A percentile compares a stretch with the other conserved stretches of the same genome.
phyloP scores from a whole-genome alignment of 805 yeast species.

The Lipomyces kockii region DNA sequence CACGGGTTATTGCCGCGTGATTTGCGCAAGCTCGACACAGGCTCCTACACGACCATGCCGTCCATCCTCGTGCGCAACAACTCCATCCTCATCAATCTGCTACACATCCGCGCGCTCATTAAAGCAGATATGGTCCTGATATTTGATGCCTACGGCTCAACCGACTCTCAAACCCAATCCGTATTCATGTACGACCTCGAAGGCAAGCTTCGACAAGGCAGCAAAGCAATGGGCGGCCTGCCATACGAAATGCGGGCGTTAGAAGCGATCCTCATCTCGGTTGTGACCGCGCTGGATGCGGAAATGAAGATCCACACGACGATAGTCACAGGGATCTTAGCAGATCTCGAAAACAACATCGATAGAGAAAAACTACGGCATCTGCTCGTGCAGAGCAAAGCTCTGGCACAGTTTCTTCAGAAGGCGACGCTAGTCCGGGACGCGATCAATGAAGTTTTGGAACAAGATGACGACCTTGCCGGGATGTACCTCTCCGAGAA shows the following conservation, averaged over 20 bases:
- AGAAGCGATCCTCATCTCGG: conserved; percentile 83
- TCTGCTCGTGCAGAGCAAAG: conserved; percentile 81
- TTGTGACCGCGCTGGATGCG: conserved; percentile 73
- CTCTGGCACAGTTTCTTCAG: conserved; percentile 79
- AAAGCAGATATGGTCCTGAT: conserved; percentile 77
- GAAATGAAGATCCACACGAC: conserved; percentile 87
- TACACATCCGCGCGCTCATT: conserved; percentile 89
- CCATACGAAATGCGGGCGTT: conserved; percentile 92
- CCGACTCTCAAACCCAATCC: conserved; percentile 69
- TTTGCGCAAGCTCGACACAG: conserved; percentile 82
- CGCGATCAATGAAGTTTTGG: conserved; percentile 80
- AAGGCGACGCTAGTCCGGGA: conserved; percentile 83
- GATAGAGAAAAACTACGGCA: conserved; percentile 79
- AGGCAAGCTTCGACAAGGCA: conserved; percentile 57
- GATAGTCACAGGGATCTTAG: conserved; percentile 71
- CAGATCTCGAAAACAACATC: conserved; percentile 79
- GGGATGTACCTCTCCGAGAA: conserved; percentile 78
- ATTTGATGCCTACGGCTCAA: conserved; percentile 69
- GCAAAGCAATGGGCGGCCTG: conserved; percentile 50
- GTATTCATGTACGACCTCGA: conserved; percentile 81
- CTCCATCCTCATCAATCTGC: conserved; percentile 77
- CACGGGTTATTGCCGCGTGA: conserved; percentile 89
- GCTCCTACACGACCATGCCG: conserved; percentile 84
- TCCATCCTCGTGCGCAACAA: conserved; percentile 77
- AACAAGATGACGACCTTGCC: conserved; percentile 84